These are phyloP conservation scores for Clitoria ternatea DNA, from an alignment of 306 rosid species.

Conservation along the genomic window DNA sequence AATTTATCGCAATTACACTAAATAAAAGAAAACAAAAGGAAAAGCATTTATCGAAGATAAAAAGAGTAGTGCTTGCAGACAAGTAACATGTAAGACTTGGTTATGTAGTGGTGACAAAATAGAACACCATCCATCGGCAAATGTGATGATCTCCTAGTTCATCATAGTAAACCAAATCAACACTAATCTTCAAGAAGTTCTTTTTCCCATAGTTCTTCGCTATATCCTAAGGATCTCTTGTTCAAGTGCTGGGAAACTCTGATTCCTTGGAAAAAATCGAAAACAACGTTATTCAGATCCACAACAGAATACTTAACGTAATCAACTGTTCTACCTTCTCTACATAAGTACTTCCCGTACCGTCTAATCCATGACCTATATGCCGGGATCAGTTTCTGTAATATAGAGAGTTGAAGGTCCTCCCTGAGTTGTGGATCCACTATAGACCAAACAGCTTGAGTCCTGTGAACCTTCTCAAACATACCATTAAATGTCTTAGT, in stretches of 20 bases:
- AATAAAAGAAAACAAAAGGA: no score
- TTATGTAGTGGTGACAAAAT: no score
- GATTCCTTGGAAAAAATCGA: slow-evolving; percentile 89
- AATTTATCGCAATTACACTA: no score
- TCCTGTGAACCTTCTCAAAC: slow-evolving; percentile 96
- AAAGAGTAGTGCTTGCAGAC: no score
- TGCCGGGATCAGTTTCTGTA: slow-evolving; percentile 87
- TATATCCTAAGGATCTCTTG: no score
- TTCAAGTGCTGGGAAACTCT: slow-evolving; percentile 69
- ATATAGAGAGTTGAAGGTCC: slow-evolving; percentile 82
- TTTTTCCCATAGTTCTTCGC: no score
- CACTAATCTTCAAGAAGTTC: no score
- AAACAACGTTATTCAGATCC: slow-evolving; percentile 76
- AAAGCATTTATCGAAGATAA: no score
- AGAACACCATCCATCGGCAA: no score
- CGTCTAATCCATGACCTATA: slow-evolving; percentile 91
- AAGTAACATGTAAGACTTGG: no score
- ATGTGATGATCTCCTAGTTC: no score
- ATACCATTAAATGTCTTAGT: slow-evolving; percentile 89
- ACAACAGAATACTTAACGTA: slow-evolving; percentile 90
- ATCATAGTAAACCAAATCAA: no score
- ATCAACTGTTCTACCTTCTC: slow-evolving; percentile 96
- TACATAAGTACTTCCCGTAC: slow-evolving; percentile 71
- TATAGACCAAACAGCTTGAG: slow-evolving; percentile 80
- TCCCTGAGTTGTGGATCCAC: slow-evolving; percentile 96